These are phyloP conservation scores for Tylopilus felleus DNA, from an alignment of 768 basidiomycete genomes.

Conservation along the genomic window DNA sequence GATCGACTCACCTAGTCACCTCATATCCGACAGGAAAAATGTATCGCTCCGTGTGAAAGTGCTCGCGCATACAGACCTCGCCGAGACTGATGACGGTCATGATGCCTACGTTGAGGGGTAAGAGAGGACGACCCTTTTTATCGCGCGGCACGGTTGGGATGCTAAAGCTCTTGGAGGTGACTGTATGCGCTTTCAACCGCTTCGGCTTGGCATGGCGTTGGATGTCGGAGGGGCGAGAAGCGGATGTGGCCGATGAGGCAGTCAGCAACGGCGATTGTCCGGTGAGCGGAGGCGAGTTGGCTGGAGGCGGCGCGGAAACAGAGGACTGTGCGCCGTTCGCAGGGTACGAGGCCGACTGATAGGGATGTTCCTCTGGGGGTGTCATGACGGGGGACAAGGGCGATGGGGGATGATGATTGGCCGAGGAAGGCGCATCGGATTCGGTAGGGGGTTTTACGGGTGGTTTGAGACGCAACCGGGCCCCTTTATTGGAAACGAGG, in stretches of 20 bases:
- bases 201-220: conserved; percentile 64
- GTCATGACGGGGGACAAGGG: conserved; percentile 35
- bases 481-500: conserved; percentile 46
- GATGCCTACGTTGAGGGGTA: conserved; percentile 82
- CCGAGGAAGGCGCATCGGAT: conserved; percentile 15
- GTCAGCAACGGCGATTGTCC: conserved; percentile 21
- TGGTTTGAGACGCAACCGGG: conserved; percentile 48
- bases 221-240: conserved; percentile 26
- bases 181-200: conserved; percentile 74
- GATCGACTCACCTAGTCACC: conserved; percentile 58
- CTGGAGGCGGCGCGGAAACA: conserved; percentile 13
- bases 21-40: conserved; percentile 89
- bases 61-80: conserved; percentile 74
- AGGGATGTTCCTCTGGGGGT: conserved; percentile 33
- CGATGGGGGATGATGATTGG: conserved; percentile 24
- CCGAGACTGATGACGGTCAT: conserved; percentile 80
- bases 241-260: conserved; percentile 16
- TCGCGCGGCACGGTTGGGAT: conserved; percentile 81
- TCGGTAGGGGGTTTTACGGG: conserved; percentile 33
- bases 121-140: conserved; percentile 61
- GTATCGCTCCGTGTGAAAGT: conserved; percentile 85
- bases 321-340: conserved; percentile 23
- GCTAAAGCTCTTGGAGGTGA: conserved; percentile 70
- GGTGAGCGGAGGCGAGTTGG: conserved; percentile 20
- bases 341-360: conserved; percentile 23